phyloP scores from a whole-genome alignment of 2,329 filamentous ascomycete genomes.

The Botrytis aclada region DNA sequence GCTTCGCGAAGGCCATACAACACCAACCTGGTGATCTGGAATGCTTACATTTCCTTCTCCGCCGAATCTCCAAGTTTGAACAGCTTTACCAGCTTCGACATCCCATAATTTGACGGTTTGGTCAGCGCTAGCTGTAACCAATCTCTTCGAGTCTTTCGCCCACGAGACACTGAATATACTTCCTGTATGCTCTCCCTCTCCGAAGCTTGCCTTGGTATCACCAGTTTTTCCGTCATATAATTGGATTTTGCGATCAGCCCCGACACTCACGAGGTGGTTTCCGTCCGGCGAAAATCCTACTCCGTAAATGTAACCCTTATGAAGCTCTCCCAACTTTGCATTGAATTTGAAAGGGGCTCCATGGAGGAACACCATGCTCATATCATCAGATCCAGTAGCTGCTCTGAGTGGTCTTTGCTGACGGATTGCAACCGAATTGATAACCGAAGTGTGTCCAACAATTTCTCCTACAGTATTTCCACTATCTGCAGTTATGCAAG shows the following conservation, averaged over 20 bases:
- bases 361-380: slow-evolving; percentile 85
- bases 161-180: slow-evolving; percentile 92
- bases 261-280: slow-evolving; percentile 75
- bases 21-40: slow-evolving; percentile 86
- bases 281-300: slow-evolving; percentile 90
- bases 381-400: slow-evolving; percentile 88
- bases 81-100: slow-evolving; percentile 69
- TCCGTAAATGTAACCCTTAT: slow-evolving; percentile 86
- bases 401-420: slow-evolving; percentile 88
- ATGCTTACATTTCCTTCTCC: slow-evolving; percentile 65
- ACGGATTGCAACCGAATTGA: slow-evolving; percentile 88
- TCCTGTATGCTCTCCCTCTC: slow-evolving; percentile 81
- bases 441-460: slow-evolving; percentile 81
- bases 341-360: slow-evolving; percentile 96
- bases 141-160: slow-evolving; percentile 78
- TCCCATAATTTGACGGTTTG: slow-evolving; percentile 97
- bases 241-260: slow-evolving; percentile 89
- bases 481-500: slow-evolving; percentile 92
- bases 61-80: slow-evolving; percentile 83
- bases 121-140: slow-evolving; percentile 91
- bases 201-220: slow-evolving; percentile 70
- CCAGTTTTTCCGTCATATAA: slow-evolving; percentile 96
- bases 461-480: slow-evolving; percentile 96
- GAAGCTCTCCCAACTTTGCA: slow-evolving; percentile 71
- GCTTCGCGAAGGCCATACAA: slow-evolving; percentile 79